Percentiles rank a stretch among this genome's conserved stretches.
Evolutionary conservation across 495 filamentous ascomycete species (phyloP).

Genomic region (Aspergillus bridgeri): DNA sequence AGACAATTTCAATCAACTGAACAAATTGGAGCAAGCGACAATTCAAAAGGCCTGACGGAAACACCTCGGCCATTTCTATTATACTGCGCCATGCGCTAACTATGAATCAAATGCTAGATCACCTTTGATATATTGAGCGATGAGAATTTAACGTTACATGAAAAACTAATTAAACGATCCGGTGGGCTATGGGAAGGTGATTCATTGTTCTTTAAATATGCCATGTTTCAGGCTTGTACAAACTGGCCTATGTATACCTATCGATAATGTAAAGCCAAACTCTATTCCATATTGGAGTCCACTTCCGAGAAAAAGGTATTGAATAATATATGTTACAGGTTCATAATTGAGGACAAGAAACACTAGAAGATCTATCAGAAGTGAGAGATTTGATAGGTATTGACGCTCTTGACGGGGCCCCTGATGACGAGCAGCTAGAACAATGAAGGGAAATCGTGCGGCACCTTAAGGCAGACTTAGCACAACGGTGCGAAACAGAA

Average conservation of each 20-base stretch:
- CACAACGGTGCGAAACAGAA: constrained; percentile 23
- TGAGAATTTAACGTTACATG: constrained; percentile 24
- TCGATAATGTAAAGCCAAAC: too few relatives aligned
- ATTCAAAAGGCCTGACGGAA: constrained; percentile 23
- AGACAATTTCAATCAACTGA: constrained; percentile 19
- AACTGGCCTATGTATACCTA: constrained; percentile 23
- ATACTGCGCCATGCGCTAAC: constrained; percentile 27
- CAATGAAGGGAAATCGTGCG: constrained; percentile 17
- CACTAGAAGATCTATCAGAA: constrained; percentile 23
- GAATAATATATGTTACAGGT: too few relatives aligned
- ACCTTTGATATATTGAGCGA: constrained; percentile 24
- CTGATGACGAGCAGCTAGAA: constrained; percentile 24
- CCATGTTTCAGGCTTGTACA: constrained; percentile 13
- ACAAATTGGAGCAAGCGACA: constrained; percentile 14
- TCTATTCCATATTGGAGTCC: too few relatives aligned
- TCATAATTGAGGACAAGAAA: constrained; percentile 6
- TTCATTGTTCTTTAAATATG: constrained; percentile 22
- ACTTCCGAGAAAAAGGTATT: too few relatives aligned
- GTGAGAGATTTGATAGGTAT: constrained; percentile 26
- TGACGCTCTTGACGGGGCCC: constrained; percentile 28
- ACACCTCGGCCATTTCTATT: constrained; percentile 25
- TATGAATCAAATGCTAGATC: constrained; percentile 21
- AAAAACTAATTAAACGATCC: constrained; percentile 22
- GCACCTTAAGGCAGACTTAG: constrained; percentile 22
- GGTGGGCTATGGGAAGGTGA: constrained; percentile 26